Percentiles rank a stretch among this genome's conserved stretches.
These are phyloP conservation scores for Nicotiana tabacum DNA, from an alignment of 257 asterid genomes.

Conservation along the genomic window DNA sequence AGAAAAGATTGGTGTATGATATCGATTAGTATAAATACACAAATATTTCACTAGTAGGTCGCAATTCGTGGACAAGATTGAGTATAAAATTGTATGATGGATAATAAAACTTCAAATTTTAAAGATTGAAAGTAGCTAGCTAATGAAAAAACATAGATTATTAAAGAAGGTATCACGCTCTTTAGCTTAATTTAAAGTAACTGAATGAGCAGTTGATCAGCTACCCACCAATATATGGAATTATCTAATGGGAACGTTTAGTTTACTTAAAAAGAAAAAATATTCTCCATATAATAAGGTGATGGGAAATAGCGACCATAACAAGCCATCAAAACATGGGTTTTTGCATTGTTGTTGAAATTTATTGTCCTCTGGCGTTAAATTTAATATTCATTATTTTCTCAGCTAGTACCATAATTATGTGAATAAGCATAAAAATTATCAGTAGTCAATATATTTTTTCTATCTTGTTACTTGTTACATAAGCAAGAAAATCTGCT, in stretches of 20 bases:
- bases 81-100: not conserved
- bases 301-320: no score
- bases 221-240: not conserved
- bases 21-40: not conserved
- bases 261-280: not conserved
- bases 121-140: not conserved
- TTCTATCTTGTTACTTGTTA: no score
- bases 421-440: no score
- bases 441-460: no score
- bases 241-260: not conserved
- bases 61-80: not conserved
- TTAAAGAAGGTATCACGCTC: not conserved
- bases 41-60: not conserved
- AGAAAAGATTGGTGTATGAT: not conserved
- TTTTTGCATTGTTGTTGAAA: no score
- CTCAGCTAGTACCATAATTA: no score
- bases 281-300: not conserved
- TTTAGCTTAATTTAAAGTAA: not conserved
- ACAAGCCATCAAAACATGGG: no score
- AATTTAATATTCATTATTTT: no score
- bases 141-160: not conserved
- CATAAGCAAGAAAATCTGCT: no score
- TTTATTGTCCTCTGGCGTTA: no score
- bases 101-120: not conserved
- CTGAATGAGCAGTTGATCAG: slow-evolving; percentile 13